Evolutionary conservation across 2,329 filamentous ascomycete species (phyloP), one percentile per base, ranked within the genome.

Genomic region (Zymoseptoria passerinii): DNA sequence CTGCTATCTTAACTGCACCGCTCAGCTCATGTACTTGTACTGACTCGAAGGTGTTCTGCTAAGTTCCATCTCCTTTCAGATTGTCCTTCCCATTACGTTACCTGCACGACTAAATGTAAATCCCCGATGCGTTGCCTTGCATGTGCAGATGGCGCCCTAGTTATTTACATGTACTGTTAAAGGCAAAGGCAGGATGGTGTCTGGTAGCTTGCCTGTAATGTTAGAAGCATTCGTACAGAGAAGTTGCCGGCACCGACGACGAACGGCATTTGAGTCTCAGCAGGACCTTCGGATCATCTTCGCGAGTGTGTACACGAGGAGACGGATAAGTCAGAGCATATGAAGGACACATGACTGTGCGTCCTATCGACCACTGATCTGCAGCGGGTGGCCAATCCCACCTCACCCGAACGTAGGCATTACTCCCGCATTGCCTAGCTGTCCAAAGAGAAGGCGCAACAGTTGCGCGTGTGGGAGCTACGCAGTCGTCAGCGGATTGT

Each of bases 381-480:
- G 13, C n/a, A 44, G 35, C 35, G 35, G 35, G 6, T 10, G 4
- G 35, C 13, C 35, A 44, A 16, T 6, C 2, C 10, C 35, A 44
- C 35, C 35, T 44, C 35, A 44, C 10, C 16, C 35, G 35, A 66
- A 61, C 23, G 48, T 50, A 3, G 61, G 61, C 3, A 66, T 53
- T 10, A 65, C 28, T 44, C 59, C 65, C 19, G 59, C 58, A 48
- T 66, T 64, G 1, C 63, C 65, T 27, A 67, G 56, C 18, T 62
- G 61, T n/a, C 63, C 66, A 40, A 70, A 66, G 8, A 70, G 59
- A 16, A 70, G 53, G 50, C 65, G 64, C 27, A 70, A 58, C 8
- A 69, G 63, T 49, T 68, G 64, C 18, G 64, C 60, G 35, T 66
- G 66, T 16, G 65, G 65, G 50, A 69, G 61, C 66, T 68, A 52